Conservation (phyloP, 164 flowering plant species). For the Stephania cephalantha region DNA sequence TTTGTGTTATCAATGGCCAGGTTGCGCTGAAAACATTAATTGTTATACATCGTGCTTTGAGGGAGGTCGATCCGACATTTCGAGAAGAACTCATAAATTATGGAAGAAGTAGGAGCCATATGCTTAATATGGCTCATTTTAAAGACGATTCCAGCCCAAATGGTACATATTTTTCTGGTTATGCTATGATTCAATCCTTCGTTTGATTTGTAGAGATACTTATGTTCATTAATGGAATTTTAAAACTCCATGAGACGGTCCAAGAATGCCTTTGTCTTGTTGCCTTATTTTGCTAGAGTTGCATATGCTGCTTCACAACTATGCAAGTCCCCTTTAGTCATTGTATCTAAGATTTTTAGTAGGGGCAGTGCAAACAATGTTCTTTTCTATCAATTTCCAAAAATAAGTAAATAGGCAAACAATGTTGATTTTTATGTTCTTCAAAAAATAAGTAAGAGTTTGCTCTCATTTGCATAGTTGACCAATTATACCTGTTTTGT, state of each 20-base stretch:
- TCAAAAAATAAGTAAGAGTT: not conserved
- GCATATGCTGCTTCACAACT: not conserved
- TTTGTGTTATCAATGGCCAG: slow-evolving; percentile 26
- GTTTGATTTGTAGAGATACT: not conserved
- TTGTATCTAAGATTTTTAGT: not conserved
- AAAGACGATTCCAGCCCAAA: slow-evolving; percentile 95
- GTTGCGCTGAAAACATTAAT: slow-evolving; percentile 93
- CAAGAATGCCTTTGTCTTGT: not conserved
- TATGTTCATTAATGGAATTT: not conserved
- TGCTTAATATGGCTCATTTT: slow-evolving; percentile 92
- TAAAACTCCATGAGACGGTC: no score
- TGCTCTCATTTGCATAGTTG: not conserved
- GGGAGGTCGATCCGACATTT: slow-evolving; percentile 93
- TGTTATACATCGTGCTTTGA: slow-evolving; percentile 92
- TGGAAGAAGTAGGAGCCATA: slow-evolving; percentile 75
- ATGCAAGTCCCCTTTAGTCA: not conserved
- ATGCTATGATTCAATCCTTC: not conserved
- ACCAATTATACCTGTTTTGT: not conserved
- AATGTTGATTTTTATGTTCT: no score
- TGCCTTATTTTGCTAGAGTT: not conserved
- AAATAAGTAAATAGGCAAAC: no score
- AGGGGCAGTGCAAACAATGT: not conserved
- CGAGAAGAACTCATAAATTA: slow-evolving; percentile 88
- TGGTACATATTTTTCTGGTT: slow-evolving; percentile 40
- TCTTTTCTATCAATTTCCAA: no score